Base-by-base conservation (phyloP, 2,329 filamentous ascomycete species). In the Chrysoporthe deuterocubensis region DNA sequence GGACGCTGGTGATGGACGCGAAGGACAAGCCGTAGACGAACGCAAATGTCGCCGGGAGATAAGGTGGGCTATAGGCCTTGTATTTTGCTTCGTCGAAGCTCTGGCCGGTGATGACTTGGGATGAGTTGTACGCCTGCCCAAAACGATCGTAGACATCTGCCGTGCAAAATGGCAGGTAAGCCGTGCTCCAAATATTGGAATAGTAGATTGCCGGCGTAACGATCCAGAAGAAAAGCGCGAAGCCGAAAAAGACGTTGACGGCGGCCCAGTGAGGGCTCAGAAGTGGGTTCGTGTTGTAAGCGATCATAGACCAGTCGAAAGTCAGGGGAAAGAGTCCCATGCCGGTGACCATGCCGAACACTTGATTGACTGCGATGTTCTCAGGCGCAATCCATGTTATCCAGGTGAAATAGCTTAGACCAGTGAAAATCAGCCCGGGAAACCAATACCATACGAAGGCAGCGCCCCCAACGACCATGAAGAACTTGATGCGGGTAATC, bases 251-350 rank as follows among this genome's bases (percentile, higher is more conserved):
- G 16, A 84, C 81, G 21, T 85, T 85, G 7, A 80, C 74, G 48
- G 83, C 82, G 2, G 83, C 83, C 77, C 82, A 83, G 4, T 79
- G 76, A 0, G 81, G 80, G 1, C 77, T 76, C 0, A 82, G 75
- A 0, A 82, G 73, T 0, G 81, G 80, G 11, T 79, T 81, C 0
- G 78, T 78, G 46, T 80, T 81, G 70, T 81, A 81, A 0, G 79
- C 76, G 7, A 70, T 58, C 66, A 70, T 65, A 62, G 84, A 85
- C 89, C 89, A 91, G 76, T 91, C 89, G 67, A 92, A 87, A 0
- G 88, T 90, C 16, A 90, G 83, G 13, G 89, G 89, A 37, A 91
- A 80, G 14, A 92, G 77, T 0, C 85, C 87, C 4, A 91, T 78
- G 0, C 89, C 89, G 6, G 85, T 85, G 65, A 82, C 82, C 6